Percentiles rank a stretch among this genome's conserved stretches.
Evolutionary conservation across 176 grass and related monocot species (phyloP).

Genomic region (Musa acuminata): DNA sequence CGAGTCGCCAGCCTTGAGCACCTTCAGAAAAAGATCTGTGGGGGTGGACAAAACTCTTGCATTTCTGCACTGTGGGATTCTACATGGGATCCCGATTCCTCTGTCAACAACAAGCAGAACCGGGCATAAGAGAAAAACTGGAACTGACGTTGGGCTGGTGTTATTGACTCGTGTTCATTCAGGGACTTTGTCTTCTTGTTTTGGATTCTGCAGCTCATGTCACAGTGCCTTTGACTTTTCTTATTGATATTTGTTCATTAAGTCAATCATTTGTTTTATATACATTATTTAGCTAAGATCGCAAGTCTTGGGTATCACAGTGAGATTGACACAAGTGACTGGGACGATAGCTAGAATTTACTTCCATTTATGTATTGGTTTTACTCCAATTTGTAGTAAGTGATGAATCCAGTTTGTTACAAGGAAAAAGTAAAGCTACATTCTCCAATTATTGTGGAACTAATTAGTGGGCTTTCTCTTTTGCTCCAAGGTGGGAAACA

Average conservation of each 20-base stretch:
- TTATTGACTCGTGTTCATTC: not conserved
- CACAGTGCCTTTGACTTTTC: not conserved
- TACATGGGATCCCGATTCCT: constrained; percentile 13
- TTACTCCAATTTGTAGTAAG: no score
- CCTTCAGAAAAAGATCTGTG: constrained; percentile 55
- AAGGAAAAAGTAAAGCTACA: no score
- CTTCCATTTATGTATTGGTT: no score
- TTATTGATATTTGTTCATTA: not conserved
- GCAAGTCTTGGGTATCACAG: not conserved
- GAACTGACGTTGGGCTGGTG: not conserved
- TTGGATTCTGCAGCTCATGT: not conserved
- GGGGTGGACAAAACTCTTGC: constrained; percentile 2
- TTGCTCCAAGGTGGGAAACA: no score
- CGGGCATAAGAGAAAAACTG: not conserved
- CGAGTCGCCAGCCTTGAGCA: constrained; percentile 54
- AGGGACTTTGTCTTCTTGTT: not conserved
- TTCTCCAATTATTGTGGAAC: no score
- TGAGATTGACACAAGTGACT: not conserved
- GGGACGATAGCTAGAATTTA: no score
- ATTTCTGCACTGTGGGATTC: constrained; percentile 15
- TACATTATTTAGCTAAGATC: not conserved
- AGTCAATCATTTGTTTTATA: not conserved
- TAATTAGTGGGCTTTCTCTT: no score
- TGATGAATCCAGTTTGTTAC: no score
- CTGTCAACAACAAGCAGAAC: constrained; percentile 9